Conservation (phyloP, 352 stramenopile species). For the Pythium periplocum region DNA sequence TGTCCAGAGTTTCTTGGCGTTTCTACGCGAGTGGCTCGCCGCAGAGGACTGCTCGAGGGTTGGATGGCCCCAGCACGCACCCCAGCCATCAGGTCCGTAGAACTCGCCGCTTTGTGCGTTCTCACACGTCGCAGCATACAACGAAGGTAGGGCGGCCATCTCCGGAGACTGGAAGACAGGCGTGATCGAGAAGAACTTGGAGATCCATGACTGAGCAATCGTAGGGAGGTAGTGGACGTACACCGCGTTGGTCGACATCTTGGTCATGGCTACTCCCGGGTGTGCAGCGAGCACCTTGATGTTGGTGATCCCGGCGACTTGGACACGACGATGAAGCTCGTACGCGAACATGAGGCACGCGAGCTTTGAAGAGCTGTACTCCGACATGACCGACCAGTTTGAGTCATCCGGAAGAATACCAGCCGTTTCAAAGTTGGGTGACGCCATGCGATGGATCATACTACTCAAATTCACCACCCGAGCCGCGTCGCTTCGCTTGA, state of each 20-base stretch:
- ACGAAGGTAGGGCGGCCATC: slow-evolving; percentile 34
- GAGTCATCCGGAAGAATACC: slow-evolving; percentile 2
- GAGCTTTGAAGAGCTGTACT: slow-evolving; percentile 38
- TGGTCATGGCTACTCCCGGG: slow-evolving; percentile 30
- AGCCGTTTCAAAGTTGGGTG: slow-evolving; percentile 10
- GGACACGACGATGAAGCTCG: slow-evolving; percentile 19
- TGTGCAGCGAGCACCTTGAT: slow-evolving; percentile 20
- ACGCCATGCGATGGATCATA: slow-evolving; percentile 12
- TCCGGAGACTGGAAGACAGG: slow-evolving; percentile 19
- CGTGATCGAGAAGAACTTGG: background rate
- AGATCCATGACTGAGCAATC: too few species aligned
- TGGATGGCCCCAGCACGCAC: slow-evolving; percentile 7
- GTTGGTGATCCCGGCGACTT: slow-evolving; percentile 10
- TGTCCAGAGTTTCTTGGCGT: slow-evolving; percentile 29
- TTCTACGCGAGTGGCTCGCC: slow-evolving; percentile 20
- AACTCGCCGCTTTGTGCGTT: slow-evolving; percentile 21
- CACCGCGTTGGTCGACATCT: slow-evolving; percentile 18
- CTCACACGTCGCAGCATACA: slow-evolving; percentile 30
- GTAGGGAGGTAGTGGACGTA: too few species aligned
- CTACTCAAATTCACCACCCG: slow-evolving; percentile 46
- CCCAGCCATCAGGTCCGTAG: slow-evolving; percentile 10
- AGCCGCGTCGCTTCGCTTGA: slow-evolving; percentile 18
- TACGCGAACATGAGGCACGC: slow-evolving; percentile 21
- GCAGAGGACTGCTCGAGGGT: slow-evolving; percentile 7
- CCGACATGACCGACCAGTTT: background rate